Evolutionary conservation across 1,284 basidiomycete genomes (phyloP).

Genomic region (Pholiota adiposa): DNA sequence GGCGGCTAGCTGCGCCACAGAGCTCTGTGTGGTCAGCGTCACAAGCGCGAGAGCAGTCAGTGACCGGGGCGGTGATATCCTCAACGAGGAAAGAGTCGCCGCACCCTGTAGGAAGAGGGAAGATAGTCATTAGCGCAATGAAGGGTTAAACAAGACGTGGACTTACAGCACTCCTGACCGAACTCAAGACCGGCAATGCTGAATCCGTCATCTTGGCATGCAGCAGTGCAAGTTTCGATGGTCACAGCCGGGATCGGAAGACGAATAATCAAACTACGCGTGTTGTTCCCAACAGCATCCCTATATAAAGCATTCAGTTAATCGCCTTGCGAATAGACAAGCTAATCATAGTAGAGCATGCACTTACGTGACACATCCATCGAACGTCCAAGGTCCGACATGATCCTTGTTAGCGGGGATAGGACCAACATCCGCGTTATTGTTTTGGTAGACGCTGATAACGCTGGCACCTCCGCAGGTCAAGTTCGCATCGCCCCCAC

Average conservation of each 20-base stretch:
- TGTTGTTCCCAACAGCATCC: slow-evolving; percentile 11
- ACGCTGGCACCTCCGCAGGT: slow-evolving; percentile 22
- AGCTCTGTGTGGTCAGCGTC: slow-evolving; percentile 22
- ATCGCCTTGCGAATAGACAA: too few relatives aligned
- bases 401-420: slow-evolving; percentile 20
- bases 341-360: too few relatives aligned
- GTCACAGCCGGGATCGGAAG: slow-evolving; percentile 14
- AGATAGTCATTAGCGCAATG: background rate
- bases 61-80: slow-evolving; percentile 7
- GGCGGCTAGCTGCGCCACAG: slow-evolving; percentile 21
- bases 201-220: slow-evolving; percentile 20
- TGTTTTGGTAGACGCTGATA: slow-evolving; percentile 23
- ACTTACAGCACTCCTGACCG: slow-evolving; percentile 26
- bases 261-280: slow-evolving; percentile 6
- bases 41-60: slow-evolving; percentile 20
- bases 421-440: slow-evolving; percentile 8
- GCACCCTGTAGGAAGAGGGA: slow-evolving; percentile 7
- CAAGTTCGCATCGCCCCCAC: slow-evolving; percentile 8
- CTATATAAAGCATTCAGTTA: too few relatives aligned
- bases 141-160: background rate
- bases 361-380: slow-evolving; percentile 25
- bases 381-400: slow-evolving; percentile 23
- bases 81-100: slow-evolving; percentile 6
- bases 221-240: slow-evolving; percentile 20
- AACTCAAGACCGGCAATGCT: slow-evolving; percentile 24